phyloP scores from a whole-genome alignment of 345 rosid genomes.

The Citrus trifoliata region DNA sequence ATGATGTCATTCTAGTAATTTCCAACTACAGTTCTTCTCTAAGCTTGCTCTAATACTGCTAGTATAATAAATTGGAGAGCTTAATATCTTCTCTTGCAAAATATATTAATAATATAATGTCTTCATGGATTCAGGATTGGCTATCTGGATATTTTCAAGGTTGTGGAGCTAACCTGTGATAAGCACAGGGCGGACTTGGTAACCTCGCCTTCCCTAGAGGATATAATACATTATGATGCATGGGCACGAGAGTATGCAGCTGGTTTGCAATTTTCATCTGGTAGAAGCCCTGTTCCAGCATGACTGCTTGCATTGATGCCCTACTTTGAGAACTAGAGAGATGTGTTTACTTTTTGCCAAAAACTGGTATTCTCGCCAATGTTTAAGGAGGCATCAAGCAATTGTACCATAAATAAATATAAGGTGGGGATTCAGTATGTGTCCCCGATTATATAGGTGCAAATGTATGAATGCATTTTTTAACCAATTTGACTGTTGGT shows the following conservation, averaged over 20 bases:
- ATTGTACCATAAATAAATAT: conserved; percentile 5
- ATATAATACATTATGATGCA: conserved; percentile 80
- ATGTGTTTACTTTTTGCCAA: neutral
- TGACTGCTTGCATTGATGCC: neutral
- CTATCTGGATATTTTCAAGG: conserved; percentile 89
- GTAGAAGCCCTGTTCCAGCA: conserved; percentile 48
- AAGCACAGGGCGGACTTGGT: conserved; percentile 73
- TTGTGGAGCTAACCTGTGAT: conserved; percentile 86
- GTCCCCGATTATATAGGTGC: neutral
- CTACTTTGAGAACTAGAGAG: neutral
- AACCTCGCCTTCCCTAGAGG: conserved; percentile 71
- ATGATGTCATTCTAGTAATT: neutral
- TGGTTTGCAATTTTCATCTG: conserved; percentile 38
- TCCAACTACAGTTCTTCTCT: neutral
- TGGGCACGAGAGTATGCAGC: conserved; percentile 91
- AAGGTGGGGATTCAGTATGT: neutral
- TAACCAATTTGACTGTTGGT: neutral
- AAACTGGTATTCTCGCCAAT: conserved; percentile 4
- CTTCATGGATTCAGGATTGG: conserved; percentile 59
- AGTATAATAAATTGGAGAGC: neutral
- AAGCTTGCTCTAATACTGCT: neutral
- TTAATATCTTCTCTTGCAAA: neutral
- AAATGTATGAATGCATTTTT: neutral
- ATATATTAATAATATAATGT: neutral
- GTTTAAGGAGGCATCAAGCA: neutral